phyloP scores from a whole-genome alignment of 495 filamentous ascomycete species.

The Annulohypoxylon nitens region DNA sequence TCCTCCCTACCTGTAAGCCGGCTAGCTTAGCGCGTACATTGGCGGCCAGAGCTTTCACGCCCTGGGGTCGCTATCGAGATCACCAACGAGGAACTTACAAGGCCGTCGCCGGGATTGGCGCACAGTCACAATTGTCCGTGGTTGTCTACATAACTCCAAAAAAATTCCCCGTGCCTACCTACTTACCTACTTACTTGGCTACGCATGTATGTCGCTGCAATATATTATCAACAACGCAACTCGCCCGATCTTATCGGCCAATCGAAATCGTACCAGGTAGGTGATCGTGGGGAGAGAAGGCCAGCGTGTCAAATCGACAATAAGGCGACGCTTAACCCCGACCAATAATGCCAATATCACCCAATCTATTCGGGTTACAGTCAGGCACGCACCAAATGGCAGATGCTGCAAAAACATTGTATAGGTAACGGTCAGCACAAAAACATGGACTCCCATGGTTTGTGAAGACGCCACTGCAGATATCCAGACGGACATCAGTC shows the following conservation, averaged over 20 bases:
- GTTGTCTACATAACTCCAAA: conserved; percentile 16
- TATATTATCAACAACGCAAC: conserved; percentile 38
- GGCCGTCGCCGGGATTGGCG: conserved; percentile 42
- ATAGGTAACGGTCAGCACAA: conserved; percentile 22
- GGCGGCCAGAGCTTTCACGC: conserved; percentile 40
- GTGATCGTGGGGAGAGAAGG: conserved; percentile 21
- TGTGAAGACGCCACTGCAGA: conserved; percentile 46
- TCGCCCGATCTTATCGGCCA: conserved; percentile 37
- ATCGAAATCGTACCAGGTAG: conserved; percentile 28
- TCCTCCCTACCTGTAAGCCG: conserved; percentile 17
- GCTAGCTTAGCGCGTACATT: conserved; percentile 22
- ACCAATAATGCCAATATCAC: conserved; percentile 36
- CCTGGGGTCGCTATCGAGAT: conserved; percentile 41
- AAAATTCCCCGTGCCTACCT: conserved; percentile 9
- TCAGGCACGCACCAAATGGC: conserved; percentile 37
- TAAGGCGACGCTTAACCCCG: conserved; percentile 19
- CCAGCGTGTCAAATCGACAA: conserved; percentile 46
- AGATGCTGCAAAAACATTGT: conserved; percentile 17
- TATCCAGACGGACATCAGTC: conserved; percentile 45
- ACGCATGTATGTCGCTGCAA: conserved; percentile 17
- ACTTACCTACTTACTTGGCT: conserved; percentile 1
- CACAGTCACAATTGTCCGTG: conserved; percentile 48
- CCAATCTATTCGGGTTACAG: conserved; percentile 45
- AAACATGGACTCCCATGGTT: conserved; percentile 28
- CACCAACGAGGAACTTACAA: conserved; percentile 25